A percentile compares a stretch with the other conserved stretches of the same genome.
Evolutionary conservation across 2,329 filamentous ascomycete genomes (phyloP).

Genomic region (Penicillium capsulatum): DNA sequence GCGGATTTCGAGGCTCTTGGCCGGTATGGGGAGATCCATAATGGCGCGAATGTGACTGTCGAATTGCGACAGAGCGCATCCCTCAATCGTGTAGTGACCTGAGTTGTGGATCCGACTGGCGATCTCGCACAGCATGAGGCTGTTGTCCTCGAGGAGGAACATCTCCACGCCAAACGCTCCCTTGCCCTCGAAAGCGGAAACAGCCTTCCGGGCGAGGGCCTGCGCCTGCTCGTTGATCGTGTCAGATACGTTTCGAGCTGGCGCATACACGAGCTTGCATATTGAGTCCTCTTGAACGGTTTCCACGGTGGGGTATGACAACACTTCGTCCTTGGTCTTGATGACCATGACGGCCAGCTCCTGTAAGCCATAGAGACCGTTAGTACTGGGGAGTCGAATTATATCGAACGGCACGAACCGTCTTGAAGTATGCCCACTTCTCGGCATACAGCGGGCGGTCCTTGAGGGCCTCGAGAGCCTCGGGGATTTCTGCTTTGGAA

Average conservation of each 20-base stretch:
- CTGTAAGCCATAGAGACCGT: slow-evolving; percentile 20
- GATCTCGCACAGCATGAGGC: slow-evolving; percentile 78
- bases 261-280: slow-evolving; percentile 86
- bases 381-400: not conserved
- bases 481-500: slow-evolving; percentile 55
- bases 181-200: slow-evolving; percentile 75
- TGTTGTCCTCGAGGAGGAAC: slow-evolving; percentile 74
- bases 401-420: slow-evolving; percentile 36
- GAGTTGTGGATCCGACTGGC: slow-evolving; percentile 84
- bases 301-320: slow-evolving; percentile 86
- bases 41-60: slow-evolving; percentile 86
- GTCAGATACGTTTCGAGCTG: slow-evolving; percentile 66
- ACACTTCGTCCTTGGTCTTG: slow-evolving; percentile 69
- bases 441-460: slow-evolving; percentile 76
- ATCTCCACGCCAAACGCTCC: slow-evolving; percentile 96
- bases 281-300: slow-evolving; percentile 94
- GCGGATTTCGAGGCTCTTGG: slow-evolving; percentile 43
- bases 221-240: slow-evolving; percentile 63
- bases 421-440: slow-evolving; percentile 78
- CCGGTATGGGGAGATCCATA: slow-evolving; percentile 62
- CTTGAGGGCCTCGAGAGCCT: slow-evolving; percentile 66
- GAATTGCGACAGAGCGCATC: slow-evolving; percentile 83
- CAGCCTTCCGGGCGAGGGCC: slow-evolving; percentile 71
- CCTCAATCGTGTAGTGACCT: slow-evolving; percentile 93
- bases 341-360: slow-evolving; percentile 95